Conservation (phyloP, 148 eudicot genomes). For the Cornus kousa region DNA sequence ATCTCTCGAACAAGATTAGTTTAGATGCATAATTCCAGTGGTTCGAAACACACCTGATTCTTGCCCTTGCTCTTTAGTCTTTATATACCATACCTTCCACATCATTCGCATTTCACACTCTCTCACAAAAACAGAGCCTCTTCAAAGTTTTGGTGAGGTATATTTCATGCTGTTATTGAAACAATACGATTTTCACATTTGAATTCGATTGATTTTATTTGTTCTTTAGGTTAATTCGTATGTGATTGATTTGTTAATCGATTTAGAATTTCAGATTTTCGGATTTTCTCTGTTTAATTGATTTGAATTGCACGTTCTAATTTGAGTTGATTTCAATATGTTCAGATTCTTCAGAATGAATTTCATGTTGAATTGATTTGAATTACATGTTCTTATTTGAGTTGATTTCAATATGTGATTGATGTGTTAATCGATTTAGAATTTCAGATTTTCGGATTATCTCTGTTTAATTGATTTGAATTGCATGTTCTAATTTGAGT, state of each 20-base stretch:
- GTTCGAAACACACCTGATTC: background rate
- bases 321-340: background rate
- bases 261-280: background rate
- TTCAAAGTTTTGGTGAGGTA: background rate
- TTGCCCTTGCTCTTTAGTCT: background rate
- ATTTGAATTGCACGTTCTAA: background rate
- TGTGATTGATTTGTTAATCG: background rate
- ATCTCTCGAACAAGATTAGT: background rate
- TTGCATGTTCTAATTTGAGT: no score
- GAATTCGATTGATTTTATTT: no score
- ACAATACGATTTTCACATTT: no score
- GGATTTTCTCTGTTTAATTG: background rate
- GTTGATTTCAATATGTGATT: no score
- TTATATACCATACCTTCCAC: slow-evolving; percentile 11
- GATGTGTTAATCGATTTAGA: no score
- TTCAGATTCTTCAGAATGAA: no score
- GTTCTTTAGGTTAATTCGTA: no score
- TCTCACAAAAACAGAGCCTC: background rate
- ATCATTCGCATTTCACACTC: slow-evolving; percentile 5
- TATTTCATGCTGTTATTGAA: background rate
- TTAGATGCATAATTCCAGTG: background rate
- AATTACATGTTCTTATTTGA: background rate
- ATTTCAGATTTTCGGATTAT: no score
- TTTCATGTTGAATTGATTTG: background rate
- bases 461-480: no score